Base-by-base conservation (phyloP, 2,329 filamentous ascomycete species). In the Endocalyx cinctus region DNA sequence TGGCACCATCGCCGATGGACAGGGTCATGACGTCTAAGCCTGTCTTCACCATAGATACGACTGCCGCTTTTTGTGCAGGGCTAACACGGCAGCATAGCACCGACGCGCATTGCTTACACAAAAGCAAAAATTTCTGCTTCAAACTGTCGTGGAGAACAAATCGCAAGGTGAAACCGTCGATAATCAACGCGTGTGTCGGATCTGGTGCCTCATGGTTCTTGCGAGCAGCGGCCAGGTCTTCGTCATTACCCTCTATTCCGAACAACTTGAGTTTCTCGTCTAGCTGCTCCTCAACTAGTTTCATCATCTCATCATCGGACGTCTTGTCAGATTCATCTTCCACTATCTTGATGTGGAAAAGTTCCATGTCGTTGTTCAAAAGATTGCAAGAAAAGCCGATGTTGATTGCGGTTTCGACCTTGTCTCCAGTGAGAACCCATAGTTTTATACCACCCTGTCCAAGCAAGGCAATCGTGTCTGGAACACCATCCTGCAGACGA, bases 301-400 rank as follows among this genome's bases (percentile, higher is more conserved):
- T 67, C 8, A 83, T 48, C 37, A 73, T 72, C 10, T 58, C 54
- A 0, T 74, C 70, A 17, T 74, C 66, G 1, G 58, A 41, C 0
- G 64, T 63, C 15, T 66, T 51, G 12, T 74, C 64, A 8, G 65
- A 55, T 39, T 82, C 74, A 35, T 88, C 82, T 44, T 94, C 87
- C 1, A 85, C 77, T 18, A 92, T 74, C 55, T 94, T 94, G 48
- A 98, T 72, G 30, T 94, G 79, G 44, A 98, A 85, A 41, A 98
- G 69, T 48, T 98, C 92, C 92, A 98, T 96, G 47, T 95, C 87
- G 60, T 96, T 98, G 63, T 90, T 88, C 35, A 98, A 76, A 19
- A 98, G 72, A 50, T 98, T 98, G 69, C 94, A 98, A 10, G 94
- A 98, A 63, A 97, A 98, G 3, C 92, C 92, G 55, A 98, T 98